Percentiles rank a stretch among this genome's conserved stretches.
Conservation (phyloP, 2,329 filamentous ascomycete species). For the Mariannaea sp. region DNA sequence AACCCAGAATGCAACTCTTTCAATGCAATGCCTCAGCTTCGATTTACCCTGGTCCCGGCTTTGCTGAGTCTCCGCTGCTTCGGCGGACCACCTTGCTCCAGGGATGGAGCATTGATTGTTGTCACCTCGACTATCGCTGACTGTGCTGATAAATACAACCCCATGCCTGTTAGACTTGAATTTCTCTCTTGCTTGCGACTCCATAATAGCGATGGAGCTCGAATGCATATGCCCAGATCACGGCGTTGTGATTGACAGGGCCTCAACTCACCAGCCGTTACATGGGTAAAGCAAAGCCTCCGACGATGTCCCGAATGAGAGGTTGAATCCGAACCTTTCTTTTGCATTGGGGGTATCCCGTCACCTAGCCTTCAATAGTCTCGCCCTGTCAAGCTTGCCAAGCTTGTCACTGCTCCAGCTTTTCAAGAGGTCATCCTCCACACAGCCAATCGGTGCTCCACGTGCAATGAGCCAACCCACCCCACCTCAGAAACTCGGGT, state of each 20-base stretch:
- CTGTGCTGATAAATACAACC: too few relatives aligned
- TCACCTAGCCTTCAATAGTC: too few relatives aligned
- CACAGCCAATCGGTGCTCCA: conserved; percentile 22
- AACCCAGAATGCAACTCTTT: conserved; percentile 4
- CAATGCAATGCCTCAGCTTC: background rate
- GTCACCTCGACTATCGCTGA: too few relatives aligned
- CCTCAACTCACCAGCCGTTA: background rate
- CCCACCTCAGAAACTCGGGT: conserved; percentile 10
- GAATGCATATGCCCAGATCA: conserved; percentile 2
- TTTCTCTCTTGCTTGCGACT: too few relatives aligned
- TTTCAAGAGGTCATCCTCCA: conserved; percentile 10
- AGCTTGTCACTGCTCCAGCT: background rate
- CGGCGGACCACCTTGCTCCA: conserved; percentile 12
- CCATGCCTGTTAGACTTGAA: too few relatives aligned
- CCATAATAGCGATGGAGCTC: too few relatives aligned
- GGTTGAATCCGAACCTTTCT: background rate
- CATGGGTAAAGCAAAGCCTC: conserved; percentile 3
- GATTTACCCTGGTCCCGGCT: background rate
- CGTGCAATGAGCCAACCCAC: conserved; percentile 15
- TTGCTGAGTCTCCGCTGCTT: conserved; percentile 3
- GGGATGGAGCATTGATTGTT: too few relatives aligned
- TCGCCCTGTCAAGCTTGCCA: background rate
- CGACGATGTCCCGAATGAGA: conserved; percentile 4
- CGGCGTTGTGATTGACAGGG: conserved; percentile 5
- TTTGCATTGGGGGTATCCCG: too few relatives aligned